Percentiles rank a stretch among this genome's conserved stretches.
These are phyloP conservation scores for Claviceps digitariae DNA, from an alignment of 2,329 filamentous ascomycete species.

Conservation along the genomic window DNA sequence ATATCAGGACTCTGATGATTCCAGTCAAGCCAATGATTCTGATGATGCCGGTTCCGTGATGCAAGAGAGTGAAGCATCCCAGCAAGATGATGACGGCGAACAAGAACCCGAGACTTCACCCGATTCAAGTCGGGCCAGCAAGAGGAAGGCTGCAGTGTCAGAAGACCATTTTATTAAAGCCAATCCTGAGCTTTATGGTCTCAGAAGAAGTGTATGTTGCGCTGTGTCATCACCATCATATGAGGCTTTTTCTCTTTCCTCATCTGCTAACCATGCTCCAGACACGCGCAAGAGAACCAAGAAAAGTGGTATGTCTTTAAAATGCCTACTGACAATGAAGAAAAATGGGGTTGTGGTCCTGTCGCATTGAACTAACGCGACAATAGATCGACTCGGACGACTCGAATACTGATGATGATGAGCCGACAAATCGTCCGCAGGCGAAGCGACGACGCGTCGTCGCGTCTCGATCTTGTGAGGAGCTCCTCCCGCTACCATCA, in stretches of 20 bases:
- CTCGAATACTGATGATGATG: constrained; percentile 60
- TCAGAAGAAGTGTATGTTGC: constrained; percentile 72
- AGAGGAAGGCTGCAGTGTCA: constrained; percentile 56
- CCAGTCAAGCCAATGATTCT: constrained; percentile 41
- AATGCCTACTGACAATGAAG: constrained; percentile 4
- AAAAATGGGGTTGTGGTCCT: background rate
- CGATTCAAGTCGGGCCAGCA: constrained; percentile 53
- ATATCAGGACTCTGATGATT: constrained; percentile 32
- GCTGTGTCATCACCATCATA: constrained; percentile 9
- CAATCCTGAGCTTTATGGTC: constrained; percentile 88
- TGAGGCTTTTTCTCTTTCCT: constrained; percentile 9
- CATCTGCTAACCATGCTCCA: constrained; percentile 14
- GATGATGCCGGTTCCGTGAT: constrained; percentile 68
- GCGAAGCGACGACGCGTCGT: constrained; percentile 57
- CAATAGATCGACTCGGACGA: constrained; percentile 39
- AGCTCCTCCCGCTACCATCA: background rate
- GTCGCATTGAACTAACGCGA: constrained; percentile 2
- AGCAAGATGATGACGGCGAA: constrained; percentile 30
- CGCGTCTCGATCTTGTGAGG: constrained; percentile 49
- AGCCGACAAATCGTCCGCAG: constrained; percentile 41
- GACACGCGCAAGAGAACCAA: constrained; percentile 43
- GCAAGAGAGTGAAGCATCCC: constrained; percentile 40
- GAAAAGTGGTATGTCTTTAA: constrained; percentile 41
- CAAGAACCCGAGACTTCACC: constrained; percentile 55
- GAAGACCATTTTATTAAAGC: constrained; percentile 77